Base-by-base conservation (phyloP, 352 stramenopile species). In the Globisporangium abappressorium region DNA sequence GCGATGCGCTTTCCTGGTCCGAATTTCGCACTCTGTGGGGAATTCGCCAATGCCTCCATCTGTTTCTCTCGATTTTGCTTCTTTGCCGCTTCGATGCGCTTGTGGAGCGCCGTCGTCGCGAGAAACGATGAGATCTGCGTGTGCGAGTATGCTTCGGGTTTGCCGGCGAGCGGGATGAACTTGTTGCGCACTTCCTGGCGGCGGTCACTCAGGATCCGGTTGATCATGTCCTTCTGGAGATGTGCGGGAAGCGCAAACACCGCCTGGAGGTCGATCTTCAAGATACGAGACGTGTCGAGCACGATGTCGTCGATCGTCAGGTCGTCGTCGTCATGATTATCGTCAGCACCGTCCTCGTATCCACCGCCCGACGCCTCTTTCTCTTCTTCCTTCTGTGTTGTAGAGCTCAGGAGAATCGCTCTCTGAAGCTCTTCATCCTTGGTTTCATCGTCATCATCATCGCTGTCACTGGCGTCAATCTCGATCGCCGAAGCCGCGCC, bases 61-160 rank as follows among this genome's bases (percentile, higher is more conserved):
- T 33, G 54, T 24, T 36, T 85, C 69, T 78, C 69, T 11, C 90
- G 75, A 1, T 74, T 77, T 57, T 89, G 87, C 66, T 90, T 77
- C 34, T 89, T 82, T 0, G 80, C 82, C 9, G 75, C 77, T 68
- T 82, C 78, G 34, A 96, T 86, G 11, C 79, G 78, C 36, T 93
- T 81, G 72, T 98, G 98, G 12, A 99, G 72, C 33, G 81, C 77
- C 51, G 85, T 97, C 0, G 84, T 95, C 57, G 92, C 90, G 30
- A 99, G 75, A 75, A 99, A 99, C 58, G 98, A 97, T 2, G 84
- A 77, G 36, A 99, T 84, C 69, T 99, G 97, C 20, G 89, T 94
- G n/a, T 87, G 77, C 22, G 96, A 99, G 81, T 99, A 99, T 38
- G 90, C 87, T 28, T 97, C 84, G 0, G 97, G 95, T 63, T 99